Conservation (phyloP, 202 grass and related monocot species). For the Cymbopogon flexuosus region DNA sequence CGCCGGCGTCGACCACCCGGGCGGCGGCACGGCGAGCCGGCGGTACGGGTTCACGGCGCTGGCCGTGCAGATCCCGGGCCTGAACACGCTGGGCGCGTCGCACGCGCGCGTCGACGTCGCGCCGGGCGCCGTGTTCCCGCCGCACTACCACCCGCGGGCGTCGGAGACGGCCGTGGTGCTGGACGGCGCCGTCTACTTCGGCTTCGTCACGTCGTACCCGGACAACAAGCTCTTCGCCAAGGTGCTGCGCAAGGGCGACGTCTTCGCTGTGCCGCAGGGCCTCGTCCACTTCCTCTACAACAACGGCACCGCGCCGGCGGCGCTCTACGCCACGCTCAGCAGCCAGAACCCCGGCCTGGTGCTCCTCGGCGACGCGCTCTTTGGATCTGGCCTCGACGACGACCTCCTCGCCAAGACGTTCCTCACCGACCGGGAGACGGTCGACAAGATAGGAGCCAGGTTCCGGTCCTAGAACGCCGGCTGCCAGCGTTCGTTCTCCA, state of each 20-base stretch:
- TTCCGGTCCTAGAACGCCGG: neutral
- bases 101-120: conserved; percentile 45
- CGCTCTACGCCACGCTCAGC: conserved; percentile 46
- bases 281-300: conserved; percentile 58
- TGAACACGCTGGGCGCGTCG: conserved; percentile 58
- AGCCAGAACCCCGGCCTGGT: conserved; percentile 54
- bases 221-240: conserved; percentile 27
- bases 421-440: conserved; percentile 16
- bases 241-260: conserved; percentile 45
- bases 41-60: conserved; percentile 37
- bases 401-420: conserved; percentile 36
- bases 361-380: conserved; percentile 31
- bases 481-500: neutral
- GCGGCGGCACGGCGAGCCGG: conserved; percentile 16
- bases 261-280: conserved; percentile 57
- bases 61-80: conserved; percentile 29
- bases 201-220: conserved; percentile 44
- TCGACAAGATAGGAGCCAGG: neutral
- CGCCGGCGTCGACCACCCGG: conserved; percentile 27
- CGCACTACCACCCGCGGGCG: conserved; percentile 66
- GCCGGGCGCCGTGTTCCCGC: conserved; percentile 34
- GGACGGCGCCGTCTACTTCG: conserved; percentile 44
- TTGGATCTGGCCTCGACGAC: neutral
- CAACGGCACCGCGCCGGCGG: conserved; percentile 3
- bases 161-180: conserved; percentile 61